Conservation (phyloP, 345 rosid species). For the Dovyalis caffra region DNA sequence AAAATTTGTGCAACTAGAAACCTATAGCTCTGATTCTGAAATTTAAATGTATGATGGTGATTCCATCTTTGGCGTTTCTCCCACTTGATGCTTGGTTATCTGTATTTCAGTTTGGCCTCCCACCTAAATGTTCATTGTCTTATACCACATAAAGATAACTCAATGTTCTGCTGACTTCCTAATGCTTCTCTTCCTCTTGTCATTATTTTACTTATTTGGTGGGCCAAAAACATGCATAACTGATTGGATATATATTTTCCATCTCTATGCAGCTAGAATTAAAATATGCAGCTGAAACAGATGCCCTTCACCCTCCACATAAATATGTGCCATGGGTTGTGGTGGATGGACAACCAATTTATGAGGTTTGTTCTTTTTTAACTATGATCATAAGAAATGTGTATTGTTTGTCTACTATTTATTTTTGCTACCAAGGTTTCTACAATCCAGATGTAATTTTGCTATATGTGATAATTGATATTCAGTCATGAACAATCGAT, state of each 20-base stretch:
- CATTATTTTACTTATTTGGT: neutral
- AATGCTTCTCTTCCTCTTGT: neutral
- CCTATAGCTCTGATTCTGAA: neutral
- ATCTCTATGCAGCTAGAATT: conserved; percentile 66
- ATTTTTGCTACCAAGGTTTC: neutral
- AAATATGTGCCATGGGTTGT: conserved; percentile 92
- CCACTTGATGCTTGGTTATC: neutral
- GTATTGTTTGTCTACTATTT: neutral
- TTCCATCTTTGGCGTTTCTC: neutral
- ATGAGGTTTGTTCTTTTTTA: conserved; percentile 55
- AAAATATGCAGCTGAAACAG: conserved; percentile 77
- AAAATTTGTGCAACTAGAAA: neutral
- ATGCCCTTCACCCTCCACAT: conserved; percentile 83
- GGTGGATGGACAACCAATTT: conserved; percentile 89
- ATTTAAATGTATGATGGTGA: no score
- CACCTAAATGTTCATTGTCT: neutral
- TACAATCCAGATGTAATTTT: neutral
- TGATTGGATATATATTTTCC: neutral
- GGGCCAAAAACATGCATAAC: neutral
- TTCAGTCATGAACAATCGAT: neutral
- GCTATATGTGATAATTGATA: neutral
- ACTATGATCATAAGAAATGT: neutral
- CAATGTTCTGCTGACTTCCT: neutral
- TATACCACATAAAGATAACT: neutral
- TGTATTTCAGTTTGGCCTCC: neutral